Evolutionary conservation across 2,329 filamentous ascomycete genomes (phyloP).

Genomic region (Penicillium sp.): DNA sequence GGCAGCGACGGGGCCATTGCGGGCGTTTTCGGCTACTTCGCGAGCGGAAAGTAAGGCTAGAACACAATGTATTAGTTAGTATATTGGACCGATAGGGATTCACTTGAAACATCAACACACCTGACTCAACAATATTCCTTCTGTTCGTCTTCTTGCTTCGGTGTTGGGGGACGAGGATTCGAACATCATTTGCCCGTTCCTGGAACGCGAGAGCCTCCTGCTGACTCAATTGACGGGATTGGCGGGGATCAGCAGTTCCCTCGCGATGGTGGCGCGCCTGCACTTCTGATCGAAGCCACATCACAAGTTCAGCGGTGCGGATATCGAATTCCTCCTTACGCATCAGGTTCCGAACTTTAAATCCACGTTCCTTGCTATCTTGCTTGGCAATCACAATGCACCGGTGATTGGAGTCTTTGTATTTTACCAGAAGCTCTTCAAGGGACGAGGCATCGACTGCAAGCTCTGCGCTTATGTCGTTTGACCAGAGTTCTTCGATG

Average conservation of each 20-base stretch:
- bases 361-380: conserved; percentile 54
- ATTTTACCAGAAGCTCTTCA: conserved; percentile 67
- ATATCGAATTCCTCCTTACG: conserved; percentile 82
- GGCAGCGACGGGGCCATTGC: conserved; percentile 77
- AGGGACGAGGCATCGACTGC: conserved; percentile 74
- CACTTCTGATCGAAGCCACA: conserved; percentile 77
- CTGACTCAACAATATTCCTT: conserved; percentile 79
- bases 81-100: not conserved
- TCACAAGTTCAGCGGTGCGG: conserved; percentile 67
- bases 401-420: conserved; percentile 74
- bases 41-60: conserved; percentile 55
- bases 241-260: conserved; percentile 45
- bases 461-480: conserved; percentile 85
- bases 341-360: conserved; percentile 77
- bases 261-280: conserved; percentile 72
- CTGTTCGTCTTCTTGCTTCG: conserved; percentile 91
- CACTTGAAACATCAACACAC: conserved; percentile 52
- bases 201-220: conserved; percentile 37
- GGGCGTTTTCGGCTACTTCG: conserved; percentile 67
- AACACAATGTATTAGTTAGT: conserved; percentile 16
- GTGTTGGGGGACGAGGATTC: conserved; percentile 78
- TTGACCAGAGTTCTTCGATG: conserved; percentile 74
- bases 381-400: conserved; percentile 89
- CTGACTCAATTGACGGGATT: conserved; percentile 43
- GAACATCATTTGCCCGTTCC: conserved; percentile 69